Conservation (phyloP, 768 basidiomycete species). For the Mycena epipterygia region DNA sequence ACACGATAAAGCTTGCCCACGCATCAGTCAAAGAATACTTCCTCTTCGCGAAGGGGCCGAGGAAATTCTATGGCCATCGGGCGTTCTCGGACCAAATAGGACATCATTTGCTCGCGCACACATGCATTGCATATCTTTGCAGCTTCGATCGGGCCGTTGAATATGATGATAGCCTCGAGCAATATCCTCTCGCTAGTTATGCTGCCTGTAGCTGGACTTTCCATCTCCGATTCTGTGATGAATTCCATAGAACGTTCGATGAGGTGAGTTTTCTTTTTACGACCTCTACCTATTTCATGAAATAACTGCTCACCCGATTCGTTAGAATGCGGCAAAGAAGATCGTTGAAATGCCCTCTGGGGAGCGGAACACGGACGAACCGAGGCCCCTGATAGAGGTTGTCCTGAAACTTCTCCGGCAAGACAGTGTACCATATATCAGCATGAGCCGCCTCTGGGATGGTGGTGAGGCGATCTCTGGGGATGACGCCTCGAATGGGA, state of each 20-base stretch:
- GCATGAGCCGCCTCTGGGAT: not conserved
- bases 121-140: conserved; percentile 15
- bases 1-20: not conserved
- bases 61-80: not conserved
- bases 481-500: not conserved
- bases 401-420: not conserved
- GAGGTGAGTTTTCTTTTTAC: not conserved
- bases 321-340: not conserved
- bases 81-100: not conserved
- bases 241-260: not conserved
- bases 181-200: not conserved
- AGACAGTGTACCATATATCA: not conserved
- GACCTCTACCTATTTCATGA: too few relatives aligned
- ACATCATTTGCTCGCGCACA: conserved; percentile 3
- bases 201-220: not conserved
- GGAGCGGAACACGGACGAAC: not conserved
- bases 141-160: not conserved
- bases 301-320: not conserved
- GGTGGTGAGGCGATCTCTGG: not conserved
- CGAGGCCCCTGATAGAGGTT: not conserved
- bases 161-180: not conserved
- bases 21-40: conserved; percentile 9
- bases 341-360: not conserved
- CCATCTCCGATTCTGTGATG: not conserved
- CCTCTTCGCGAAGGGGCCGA: not conserved